Evolutionary conservation across 1,284 basidiomycete genomes (phyloP).

Genomic region (Ustilago crameri): DNA sequence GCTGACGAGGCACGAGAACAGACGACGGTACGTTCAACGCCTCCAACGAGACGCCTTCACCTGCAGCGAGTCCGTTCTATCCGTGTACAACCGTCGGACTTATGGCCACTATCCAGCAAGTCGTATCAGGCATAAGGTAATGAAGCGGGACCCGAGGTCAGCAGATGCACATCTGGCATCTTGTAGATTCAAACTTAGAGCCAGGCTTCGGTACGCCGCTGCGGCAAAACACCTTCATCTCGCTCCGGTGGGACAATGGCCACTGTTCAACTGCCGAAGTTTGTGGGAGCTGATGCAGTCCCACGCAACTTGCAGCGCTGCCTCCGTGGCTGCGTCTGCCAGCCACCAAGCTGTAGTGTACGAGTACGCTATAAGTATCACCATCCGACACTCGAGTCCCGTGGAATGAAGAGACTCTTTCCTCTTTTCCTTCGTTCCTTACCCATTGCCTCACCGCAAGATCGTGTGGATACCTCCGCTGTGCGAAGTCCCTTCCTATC

Average conservation of each 20-base stretch:
- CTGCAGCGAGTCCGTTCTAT: neutral
- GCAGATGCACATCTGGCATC: neutral
- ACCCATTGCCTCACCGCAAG: constrained; percentile 4
- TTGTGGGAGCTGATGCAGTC: neutral
- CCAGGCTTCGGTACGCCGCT: neutral
- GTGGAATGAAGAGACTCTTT: neutral
- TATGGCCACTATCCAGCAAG: neutral
- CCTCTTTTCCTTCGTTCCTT: neutral
- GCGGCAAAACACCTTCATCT: neutral
- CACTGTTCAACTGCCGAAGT: neutral
- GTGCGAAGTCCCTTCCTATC: constrained; percentile 1
- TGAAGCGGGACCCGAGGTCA: neutral
- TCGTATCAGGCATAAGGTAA: no score
- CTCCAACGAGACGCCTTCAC: neutral
- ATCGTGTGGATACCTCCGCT: constrained; percentile 10
- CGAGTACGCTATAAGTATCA: constrained; percentile 15
- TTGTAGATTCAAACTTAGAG: no score
- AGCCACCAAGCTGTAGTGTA: neutral
- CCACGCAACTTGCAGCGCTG: neutral
- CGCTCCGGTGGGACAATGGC: neutral
- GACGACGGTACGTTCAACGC: neutral
- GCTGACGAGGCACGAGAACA: no score
- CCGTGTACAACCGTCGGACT: neutral
- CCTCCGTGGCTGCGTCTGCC: neutral
- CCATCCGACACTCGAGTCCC: neutral